phyloP scores from a whole-genome alignment of 306 rosid genomes.

The Alnus glutinosa region DNA sequence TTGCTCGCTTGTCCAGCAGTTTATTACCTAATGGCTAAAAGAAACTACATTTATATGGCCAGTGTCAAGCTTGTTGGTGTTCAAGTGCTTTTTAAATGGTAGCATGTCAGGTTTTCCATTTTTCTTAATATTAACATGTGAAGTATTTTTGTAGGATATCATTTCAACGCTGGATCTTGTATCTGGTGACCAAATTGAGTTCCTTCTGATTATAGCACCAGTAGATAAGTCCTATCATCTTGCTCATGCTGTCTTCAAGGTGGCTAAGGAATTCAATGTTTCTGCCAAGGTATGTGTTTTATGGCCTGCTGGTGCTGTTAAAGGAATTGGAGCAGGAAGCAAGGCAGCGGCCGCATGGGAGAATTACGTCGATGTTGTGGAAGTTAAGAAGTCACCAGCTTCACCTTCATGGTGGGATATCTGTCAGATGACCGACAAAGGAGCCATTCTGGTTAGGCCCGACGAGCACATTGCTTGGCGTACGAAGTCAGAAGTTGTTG shows the following conservation, averaged over 20 bases:
- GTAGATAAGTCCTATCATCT: conserved; percentile 50
- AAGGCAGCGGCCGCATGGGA: conserved; percentile 56
- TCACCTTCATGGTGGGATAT: conserved; percentile 70
- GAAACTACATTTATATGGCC: not conserved
- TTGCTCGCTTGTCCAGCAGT: not conserved
- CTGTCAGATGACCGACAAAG: conserved; percentile 64
- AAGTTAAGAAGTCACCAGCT: conserved; percentile 44
- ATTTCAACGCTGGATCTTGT: conserved; percentile 77
- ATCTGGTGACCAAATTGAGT: conserved; percentile 65
- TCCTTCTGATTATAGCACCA: conserved; percentile 74
- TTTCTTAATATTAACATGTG: conserved; percentile 8
- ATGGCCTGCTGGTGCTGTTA: conserved; percentile 52
- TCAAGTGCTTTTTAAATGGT: not conserved
- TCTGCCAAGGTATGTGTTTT: conserved; percentile 60
- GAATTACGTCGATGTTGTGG: conserved; percentile 59
- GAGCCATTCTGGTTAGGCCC: conserved; percentile 80
- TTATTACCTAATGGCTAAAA: not conserved
- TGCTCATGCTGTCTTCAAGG: conserved; percentile 64
- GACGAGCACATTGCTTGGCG: conserved; percentile 91
- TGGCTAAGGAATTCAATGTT: conserved; percentile 56
- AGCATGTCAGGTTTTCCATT: conserved; percentile 2
- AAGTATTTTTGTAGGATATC: conserved; percentile 42
- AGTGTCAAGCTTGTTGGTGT: not conserved
- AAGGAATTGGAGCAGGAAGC: conserved; percentile 44
- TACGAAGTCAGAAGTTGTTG: conserved; percentile 42